Conservation (phyloP, 305 asterid genomes). For the Andrographis paniculata region DNA sequence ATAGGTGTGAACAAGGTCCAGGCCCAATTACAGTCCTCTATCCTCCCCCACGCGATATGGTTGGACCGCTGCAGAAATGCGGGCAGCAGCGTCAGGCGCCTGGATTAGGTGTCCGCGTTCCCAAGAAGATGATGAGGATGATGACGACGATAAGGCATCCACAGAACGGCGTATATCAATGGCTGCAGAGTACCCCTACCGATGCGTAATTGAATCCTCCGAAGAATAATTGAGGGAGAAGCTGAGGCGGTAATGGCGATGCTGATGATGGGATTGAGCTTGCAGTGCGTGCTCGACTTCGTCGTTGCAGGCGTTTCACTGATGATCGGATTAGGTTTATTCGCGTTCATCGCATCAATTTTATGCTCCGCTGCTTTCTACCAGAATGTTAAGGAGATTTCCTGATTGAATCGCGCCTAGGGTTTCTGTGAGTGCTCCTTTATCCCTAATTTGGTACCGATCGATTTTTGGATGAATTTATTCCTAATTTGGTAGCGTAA, state of each 20-base stretch:
- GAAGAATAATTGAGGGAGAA: neutral
- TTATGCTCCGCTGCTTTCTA: neutral
- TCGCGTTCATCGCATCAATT: neutral
- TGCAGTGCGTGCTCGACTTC: neutral
- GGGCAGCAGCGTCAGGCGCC: neutral
- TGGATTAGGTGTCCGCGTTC: neutral
- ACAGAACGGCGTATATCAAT: neutral
- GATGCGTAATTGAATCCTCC: neutral
- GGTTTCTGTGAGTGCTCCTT: neutral
- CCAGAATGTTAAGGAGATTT: neutral
- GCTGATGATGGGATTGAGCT: neutral
- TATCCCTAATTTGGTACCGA: neutral
- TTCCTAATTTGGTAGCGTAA: no score
- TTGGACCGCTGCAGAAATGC: neutral
- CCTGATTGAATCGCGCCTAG: neutral
- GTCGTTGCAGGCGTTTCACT: neutral
- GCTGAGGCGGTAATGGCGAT: neutral
- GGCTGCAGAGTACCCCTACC: neutral
- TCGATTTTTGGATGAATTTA: neutral
- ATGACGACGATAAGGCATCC: no score
- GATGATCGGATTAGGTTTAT: neutral
- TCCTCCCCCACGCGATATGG: neutral
- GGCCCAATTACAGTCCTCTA: neutral
- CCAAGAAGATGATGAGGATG: constrained; percentile 1
- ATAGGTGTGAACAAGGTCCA: neutral